Evolutionary conservation across 1,284 basidiomycete species (phyloP).

Genomic region (Ganoderma multipileum): DNA sequence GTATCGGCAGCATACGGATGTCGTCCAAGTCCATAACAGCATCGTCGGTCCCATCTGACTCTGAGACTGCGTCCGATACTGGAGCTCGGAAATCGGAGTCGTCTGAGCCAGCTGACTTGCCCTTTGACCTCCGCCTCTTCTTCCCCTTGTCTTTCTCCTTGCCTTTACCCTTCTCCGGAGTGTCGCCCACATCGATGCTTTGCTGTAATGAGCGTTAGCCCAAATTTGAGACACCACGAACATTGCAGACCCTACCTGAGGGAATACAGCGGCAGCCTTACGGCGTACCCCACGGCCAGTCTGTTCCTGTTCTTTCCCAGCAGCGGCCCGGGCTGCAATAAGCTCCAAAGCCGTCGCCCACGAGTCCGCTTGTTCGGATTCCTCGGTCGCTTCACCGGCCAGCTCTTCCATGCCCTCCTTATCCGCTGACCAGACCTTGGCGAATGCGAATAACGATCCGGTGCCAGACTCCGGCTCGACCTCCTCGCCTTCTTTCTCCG

Average conservation of each 20-base stretch:
- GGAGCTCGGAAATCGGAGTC: constrained; percentile 46
- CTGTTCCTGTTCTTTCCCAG: constrained; percentile 53
- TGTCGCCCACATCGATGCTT: constrained; percentile 39
- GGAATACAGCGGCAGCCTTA: constrained; percentile 63
- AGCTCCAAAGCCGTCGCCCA: constrained; percentile 79
- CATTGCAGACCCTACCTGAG: constrained; percentile 49
- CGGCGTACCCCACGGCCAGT: constrained; percentile 77
- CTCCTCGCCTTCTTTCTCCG: constrained; percentile 76
- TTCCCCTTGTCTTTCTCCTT: constrained; percentile 33
- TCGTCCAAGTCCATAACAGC: constrained; percentile 26
- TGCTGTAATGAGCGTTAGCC: constrained; percentile 29
- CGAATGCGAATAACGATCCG: constrained; percentile 76
- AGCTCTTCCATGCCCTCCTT: constrained; percentile 75
- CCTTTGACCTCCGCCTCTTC: constrained; percentile 37
- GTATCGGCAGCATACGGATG: constrained; percentile 22
- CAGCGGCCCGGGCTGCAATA: constrained; percentile 61
- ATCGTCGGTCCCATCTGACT: constrained; percentile 40
- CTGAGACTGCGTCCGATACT: constrained; percentile 39
- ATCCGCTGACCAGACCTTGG: constrained; percentile 87
- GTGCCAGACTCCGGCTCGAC: constrained; percentile 51
- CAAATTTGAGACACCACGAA: not conserved
- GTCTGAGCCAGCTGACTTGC: constrained; percentile 39
- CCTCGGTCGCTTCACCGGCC: constrained; percentile 51
- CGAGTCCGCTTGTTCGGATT: constrained; percentile 66
- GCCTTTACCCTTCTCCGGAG: constrained; percentile 36